Base-by-base conservation (phyloP, 2,329 filamentous ascomycete genomes). In the Coccinonectria pachysandricola region DNA sequence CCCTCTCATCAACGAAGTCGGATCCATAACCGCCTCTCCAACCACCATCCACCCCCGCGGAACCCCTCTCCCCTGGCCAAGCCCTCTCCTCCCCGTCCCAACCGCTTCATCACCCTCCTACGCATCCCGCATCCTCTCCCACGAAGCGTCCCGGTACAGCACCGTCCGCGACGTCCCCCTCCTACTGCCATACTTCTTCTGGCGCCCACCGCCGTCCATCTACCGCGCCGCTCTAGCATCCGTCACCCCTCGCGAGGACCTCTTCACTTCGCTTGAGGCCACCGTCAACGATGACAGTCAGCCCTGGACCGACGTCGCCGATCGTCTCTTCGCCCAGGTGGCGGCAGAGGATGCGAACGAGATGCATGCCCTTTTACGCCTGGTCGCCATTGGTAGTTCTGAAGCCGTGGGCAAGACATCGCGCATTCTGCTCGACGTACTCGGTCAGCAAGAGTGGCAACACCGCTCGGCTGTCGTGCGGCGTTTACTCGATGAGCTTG, bases 111-210 rank as follows among this genome's bases (percentile, higher is more conserved):
- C 33, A 13, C 28, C 35, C 7, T 21, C 30, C 7, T 49, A 56
- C 24, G 22, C 43, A n/a, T 32, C 36, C 21, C 25, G 31, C 13
- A 36, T 47, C 12, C 21, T 38, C 26, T 19, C 35, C 21, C 28
- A 37, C 26, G 30, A 47, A 29, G 28, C 40, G 13, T 28, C 44
- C 8, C 39, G 44, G 7, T 47, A 48, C 28, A 23, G 21, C 5
- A 34, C 32, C 14, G 35, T 27, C 8, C 21, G 40, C 6, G 46
- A 44, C 12, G 41, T 52, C 21, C 39, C 53, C 17, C 38, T 28
- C 7, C 36, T 46, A 7, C 49, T 56, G 15, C 54, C 56, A 2
- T 56, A 57, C 29, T 48, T 59, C 21, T 49, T 60, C 34, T 60
- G 54, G 53, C 47, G 52, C 4, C 46, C 56, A 12, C 53, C 53